Base-by-base conservation (phyloP, 1,284 basidiomycete genomes). In the Ceraceosorus guamensis region DNA sequence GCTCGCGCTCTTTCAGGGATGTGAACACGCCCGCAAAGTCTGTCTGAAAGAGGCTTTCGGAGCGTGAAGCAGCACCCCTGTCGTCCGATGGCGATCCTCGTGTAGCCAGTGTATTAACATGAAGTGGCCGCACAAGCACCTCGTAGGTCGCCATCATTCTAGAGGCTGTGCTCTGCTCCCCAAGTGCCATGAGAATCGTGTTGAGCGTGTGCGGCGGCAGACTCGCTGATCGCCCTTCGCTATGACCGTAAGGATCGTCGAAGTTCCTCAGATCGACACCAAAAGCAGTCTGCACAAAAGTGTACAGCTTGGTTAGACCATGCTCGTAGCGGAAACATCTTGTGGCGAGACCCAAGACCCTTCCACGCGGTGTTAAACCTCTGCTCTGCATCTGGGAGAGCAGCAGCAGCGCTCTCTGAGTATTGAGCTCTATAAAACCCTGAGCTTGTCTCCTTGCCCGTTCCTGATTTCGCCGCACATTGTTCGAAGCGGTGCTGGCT, bases 111-210 rank as follows among this genome's bases (percentile, higher is more conserved):
- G 24, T 2, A 24, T 3, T 2, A 11, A 11, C 13, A 62, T 24
- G 66, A 8, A 73, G 56, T 8, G 70, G 65, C 53, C 64, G 61
- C 33, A 61, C 59, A 6, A 76, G 50, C 1, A 61, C 65, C 60
- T 76, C 73, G 61, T 65, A 76, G 6, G 71, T 66, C 14, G 62
- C 52, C 3, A 72, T 51, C 73, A 76, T 76, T 49, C 73, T 62
- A 2, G 65, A 59, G n/a, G 69, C 67, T 2, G 53, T 64, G 14
- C 61, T 64, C 46, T 71, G 68, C 50, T 75, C 72, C n/a, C 72
- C 73, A 24, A 76, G 65, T 18, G 71, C 68, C 69, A 70, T 67
- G 30, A 76, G 59, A 48, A 68, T 59, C 24, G 69, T 73, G 55
- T 75, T 72, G 53, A 76, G 66, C 10, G 69, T 70, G 51, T 73